Evolutionary conservation across 164 flowering plant species (phyloP), one percentile per base, ranked within the genome.

Genomic region (grape (Vitis vinifera)): DNA sequence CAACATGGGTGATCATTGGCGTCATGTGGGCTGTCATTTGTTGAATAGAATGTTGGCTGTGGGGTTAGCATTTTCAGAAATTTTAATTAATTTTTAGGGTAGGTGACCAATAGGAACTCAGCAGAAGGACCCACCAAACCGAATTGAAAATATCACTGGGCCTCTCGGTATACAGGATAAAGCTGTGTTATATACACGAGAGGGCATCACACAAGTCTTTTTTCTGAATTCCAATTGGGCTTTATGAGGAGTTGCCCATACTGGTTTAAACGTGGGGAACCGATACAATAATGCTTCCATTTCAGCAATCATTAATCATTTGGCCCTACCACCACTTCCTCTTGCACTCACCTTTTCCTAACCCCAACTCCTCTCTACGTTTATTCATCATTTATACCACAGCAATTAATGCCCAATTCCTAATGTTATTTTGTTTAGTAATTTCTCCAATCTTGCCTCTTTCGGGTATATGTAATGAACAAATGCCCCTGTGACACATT

Each of bases 221-320:
- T 69, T 55, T 10, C 48, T 37, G 44, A 73, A 67, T 67, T 62
- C 7, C 16, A 49, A 55, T 10, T 62, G 55, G 56, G 51, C 13
- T 68, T 11, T 64, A 58, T 31, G 53, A 56, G 53, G 55, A 59
- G 66, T 63, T 67, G 71, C 70, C 68, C 61, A 55, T 57, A 48
- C 66, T 58, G n/a, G 62, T 65, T 19, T 55, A 37, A 61, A 73
- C 73, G 76, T 77, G 76, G 74, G 80, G 73, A 73, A 73, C 79
- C 76, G 71, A 59, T 19, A 68, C 66, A 67, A 74, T 73, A 23
- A 77, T 77, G 72, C 15, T n/a, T 68, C 66, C 56, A 70, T 67
- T 23, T 73, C 71, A 66, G 30, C 69, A 67, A 77, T 77, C 17
- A 73, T 74, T 64, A 69, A 52, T 49, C 5, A 0, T 30, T 15